Base-by-base conservation (phyloP, 768 basidiomycete genomes). In the Cystobasidiopsis lactophilus region DNA sequence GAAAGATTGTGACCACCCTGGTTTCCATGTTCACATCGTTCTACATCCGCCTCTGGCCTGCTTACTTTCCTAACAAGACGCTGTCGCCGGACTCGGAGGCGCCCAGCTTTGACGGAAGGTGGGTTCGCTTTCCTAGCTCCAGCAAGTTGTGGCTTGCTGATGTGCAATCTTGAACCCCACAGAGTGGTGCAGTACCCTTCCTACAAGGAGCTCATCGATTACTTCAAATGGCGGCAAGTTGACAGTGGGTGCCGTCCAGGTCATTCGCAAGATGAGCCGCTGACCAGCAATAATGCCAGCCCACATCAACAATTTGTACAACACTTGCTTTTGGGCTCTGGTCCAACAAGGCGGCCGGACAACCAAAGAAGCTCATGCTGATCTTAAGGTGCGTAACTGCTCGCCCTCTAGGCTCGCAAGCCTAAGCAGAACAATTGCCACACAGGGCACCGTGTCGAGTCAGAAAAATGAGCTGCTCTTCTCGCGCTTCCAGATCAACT, bases 281-380 rank as follows among this genome's bases (percentile, higher is more conserved):
- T 23, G 44, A 49, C 14, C 40, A 7, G 40, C 11, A 13, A 43
- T 24, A 2, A 24, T 16, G 7, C 18, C 64, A 95, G 89, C 93
- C 0, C 93, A 98, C 64, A 81, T 96, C 64, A 98, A 98, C 64
- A 98, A 98, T 64, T 69, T 98, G 23, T 89, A 96, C 69, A 98
- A 98, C 63, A 95, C 93, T 0, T 71, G 70, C 0, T 98, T 96
- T 63, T 96, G 91, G 93, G 82, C 86, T 0, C 74, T 98, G 31
- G 77, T 96, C 0, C 79, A 79, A 40, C 73, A 82, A 60, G 82
- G 79, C n/a, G 80, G 79, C 0, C 70, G 82, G 64, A 77, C 77
- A 1, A 77, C 79, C 1, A 72, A 77, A 2, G 75, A 89, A 54
- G 91, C 91, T 1, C 84, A 95, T 63, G 75, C 76, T 27, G 75